phyloP scores from a whole-genome alignment of 805 yeast species.

The Candida taoyuanica region DNA sequence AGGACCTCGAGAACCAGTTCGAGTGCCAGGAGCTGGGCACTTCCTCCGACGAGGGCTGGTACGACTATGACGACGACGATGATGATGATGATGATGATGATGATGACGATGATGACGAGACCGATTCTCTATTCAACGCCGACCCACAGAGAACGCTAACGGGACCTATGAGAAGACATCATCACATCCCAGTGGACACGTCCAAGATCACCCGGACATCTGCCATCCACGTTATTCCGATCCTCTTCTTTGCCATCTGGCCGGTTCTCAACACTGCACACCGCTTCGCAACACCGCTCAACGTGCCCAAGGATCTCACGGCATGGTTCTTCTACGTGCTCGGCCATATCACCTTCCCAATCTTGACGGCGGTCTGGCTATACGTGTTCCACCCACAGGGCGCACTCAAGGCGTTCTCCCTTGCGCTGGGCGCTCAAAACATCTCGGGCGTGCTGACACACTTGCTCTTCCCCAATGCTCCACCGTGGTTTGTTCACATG shows the following conservation, averaged over 20 bases:
- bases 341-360: slow-evolving; percentile 56
- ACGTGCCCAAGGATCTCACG: slow-evolving; percentile 43
- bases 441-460: slow-evolving; percentile 58
- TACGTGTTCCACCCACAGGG: slow-evolving; percentile 69
- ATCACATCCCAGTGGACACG: slow-evolving; percentile 8
- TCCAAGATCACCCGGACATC: slow-evolving; percentile 13
- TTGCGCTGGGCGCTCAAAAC: slow-evolving; percentile 57
- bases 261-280: slow-evolving; percentile 44
- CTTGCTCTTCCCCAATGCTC: slow-evolving; percentile 61
- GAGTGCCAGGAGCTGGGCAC: slow-evolving; percentile 3
- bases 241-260: slow-evolving; percentile 44
- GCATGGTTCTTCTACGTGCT: slow-evolving; percentile 64
- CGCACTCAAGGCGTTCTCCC: slow-evolving; percentile 45
- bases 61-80: too few species aligned
- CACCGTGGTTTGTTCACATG: slow-evolving; percentile 67
- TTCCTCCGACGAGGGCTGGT: not conserved
- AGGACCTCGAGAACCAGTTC: slow-evolving; percentile 7
- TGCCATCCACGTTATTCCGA: slow-evolving; percentile 24
- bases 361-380: slow-evolving; percentile 56
- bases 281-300: slow-evolving; percentile 37
- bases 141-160: slow-evolving; percentile 1
- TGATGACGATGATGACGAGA: slow-evolving; percentile 9
- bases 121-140: slow-evolving; percentile 17
- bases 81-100: too few species aligned
- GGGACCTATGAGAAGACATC: not conserved